phyloP scores from a whole-genome alignment of 345 rosid genomes.

The Moringa oleifera region DNA sequence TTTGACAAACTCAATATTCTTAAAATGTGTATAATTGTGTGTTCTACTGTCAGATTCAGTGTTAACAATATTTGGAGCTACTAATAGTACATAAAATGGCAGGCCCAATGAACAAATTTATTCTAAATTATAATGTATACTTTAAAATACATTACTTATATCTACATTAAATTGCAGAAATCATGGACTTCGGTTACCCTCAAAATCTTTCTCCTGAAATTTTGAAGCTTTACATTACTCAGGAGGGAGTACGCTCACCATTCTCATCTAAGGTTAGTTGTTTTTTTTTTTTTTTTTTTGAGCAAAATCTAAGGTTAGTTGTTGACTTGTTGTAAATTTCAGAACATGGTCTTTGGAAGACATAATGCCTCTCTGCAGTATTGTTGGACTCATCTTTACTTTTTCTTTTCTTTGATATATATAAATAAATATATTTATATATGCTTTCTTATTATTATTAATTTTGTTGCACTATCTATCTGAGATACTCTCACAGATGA shows the following conservation, averaged over 20 bases:
- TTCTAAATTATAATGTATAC: no score
- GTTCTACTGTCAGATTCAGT: no score
- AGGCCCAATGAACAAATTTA: neutral
- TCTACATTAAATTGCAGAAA: conserved; percentile 47
- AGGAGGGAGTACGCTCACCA: conserved; percentile 96
- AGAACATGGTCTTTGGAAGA: neutral
- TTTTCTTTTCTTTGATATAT: neutral
- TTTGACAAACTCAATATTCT: neutral
- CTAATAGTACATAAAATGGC: neutral
- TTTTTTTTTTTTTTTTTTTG: no score
- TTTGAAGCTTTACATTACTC: conserved; percentile 94
- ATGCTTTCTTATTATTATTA: no score
- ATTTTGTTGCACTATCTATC: neutral
- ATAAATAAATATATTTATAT: no score
- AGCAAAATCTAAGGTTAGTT: no score
- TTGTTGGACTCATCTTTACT: no score
- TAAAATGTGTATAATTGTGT: neutral
- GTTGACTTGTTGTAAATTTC: no score
- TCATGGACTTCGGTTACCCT: conserved; percentile 96
- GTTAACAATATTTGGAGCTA: neutral
- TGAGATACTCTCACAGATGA: neutral
- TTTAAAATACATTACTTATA: neutral
- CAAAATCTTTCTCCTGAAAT: conserved; percentile 98
- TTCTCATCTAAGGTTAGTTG: conserved; percentile 86
- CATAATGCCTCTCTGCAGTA: neutral